Evolutionary conservation across 2,329 filamentous ascomycete species (phyloP), one percentile per base, ranked within the genome.

Genomic region (Cordyceps pruinosa): DNA sequence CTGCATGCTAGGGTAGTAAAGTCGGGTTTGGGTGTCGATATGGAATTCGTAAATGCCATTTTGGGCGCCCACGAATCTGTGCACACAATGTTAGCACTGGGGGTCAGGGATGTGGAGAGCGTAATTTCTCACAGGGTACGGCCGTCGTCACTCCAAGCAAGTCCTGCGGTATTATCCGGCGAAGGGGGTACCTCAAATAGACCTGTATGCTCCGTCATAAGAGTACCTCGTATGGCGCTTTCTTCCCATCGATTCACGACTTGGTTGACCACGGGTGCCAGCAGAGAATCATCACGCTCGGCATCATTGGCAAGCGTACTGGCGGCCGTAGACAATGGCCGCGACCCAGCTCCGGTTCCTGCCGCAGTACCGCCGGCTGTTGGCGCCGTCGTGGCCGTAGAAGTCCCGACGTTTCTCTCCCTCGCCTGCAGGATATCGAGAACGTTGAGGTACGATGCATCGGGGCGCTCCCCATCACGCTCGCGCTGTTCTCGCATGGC

Each of bases 31-130:
- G 19, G 85, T 64, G 66, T 90, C 85, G 61, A 92, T 78, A 34
- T 78, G 80, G 64, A 89, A 83, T 71, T 91, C 87, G 65, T 89
- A 89, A 55, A 92, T 86, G 57, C 88, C 88, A 62, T 89, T 84
- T 66, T 89, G 85, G 34, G 83, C 81, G 21, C 81, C 84, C 41
- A 86, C 74, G 63, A 81, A 86, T 56, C 84, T 87, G 4, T 26
- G 3, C 21, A 39, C 15, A 58, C 19, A n/a, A n/a, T 47, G 64
- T 68, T 54, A 69, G 68, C 57, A 48, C 5, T 13, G 23, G 41
- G n/a, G 8, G 26, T 7, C n/a, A 30, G 56, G 5, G 6, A 4
- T 50, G 52, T 58, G 39, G 10, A 53, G 21, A 37, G 15, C 10
- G 10, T 9, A 10, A 37, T 35, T 44, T 73, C 83, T 78, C 69